Conservation (phyloP, 495 filamentous ascomycete genomes). For the Venustampulla echinocandica region DNA sequence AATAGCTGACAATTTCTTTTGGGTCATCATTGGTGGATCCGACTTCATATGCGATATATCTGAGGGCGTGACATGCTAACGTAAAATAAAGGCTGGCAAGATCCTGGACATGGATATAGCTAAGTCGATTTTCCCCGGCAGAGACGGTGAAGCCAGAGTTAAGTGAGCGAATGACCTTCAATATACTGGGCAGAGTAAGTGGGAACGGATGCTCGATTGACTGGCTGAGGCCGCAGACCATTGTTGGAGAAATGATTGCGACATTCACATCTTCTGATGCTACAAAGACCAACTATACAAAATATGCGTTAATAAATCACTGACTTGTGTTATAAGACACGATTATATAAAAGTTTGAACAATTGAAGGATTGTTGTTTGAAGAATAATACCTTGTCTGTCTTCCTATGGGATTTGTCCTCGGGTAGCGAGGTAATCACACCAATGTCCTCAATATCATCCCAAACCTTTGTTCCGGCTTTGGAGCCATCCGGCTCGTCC, state of each 20-base stretch:
- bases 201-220: slow-evolving; percentile 3
- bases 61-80: background rate
- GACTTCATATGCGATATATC: background rate
- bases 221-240: slow-evolving; percentile 2
- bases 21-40: background rate
- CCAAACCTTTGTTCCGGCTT: slow-evolving; percentile 1
- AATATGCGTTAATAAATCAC: background rate
- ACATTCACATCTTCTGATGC: background rate
- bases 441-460: slow-evolving; percentile 4
- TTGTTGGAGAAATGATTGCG: background rate
- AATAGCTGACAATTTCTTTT: background rate
- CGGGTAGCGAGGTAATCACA: slow-evolving; percentile 1
- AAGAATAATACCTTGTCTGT: slow-evolving; percentile 4
- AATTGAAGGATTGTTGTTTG: too few species aligned
- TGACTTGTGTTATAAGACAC: too few species aligned
- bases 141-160: slow-evolving; percentile 4
- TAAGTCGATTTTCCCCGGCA: background rate
- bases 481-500: slow-evolving; percentile 2
- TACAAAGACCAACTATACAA: background rate
- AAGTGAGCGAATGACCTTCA: background rate
- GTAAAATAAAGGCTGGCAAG: background rate
- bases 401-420: background rate
- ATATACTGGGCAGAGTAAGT: background rate
- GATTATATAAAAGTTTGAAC: too few species aligned
- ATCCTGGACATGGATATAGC: slow-evolving; percentile 4